Evolutionary conservation across 768 basidiomycete genomes (phyloP).

Genomic region (Mrakia blollopis): DNA sequence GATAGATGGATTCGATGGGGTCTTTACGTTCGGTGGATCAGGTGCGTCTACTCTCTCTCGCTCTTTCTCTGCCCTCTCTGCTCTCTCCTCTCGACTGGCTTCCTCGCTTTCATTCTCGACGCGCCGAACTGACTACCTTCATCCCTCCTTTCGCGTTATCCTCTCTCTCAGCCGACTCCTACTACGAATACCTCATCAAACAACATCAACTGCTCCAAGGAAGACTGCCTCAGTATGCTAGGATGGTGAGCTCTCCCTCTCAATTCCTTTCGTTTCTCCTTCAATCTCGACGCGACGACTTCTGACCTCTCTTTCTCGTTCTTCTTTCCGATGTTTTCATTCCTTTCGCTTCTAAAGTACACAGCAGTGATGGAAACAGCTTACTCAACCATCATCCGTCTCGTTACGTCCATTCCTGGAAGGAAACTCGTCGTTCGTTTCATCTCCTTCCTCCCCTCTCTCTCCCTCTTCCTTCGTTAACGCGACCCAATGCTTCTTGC

Average conservation of each 20-base stretch:
- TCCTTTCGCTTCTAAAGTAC: constrained; percentile 36
- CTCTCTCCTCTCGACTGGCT: background rate
- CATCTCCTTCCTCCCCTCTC: background rate
- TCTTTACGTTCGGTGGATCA: constrained; percentile 44
- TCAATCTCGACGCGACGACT: background rate
- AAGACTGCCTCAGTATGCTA: constrained; percentile 40
- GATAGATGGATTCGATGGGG: constrained; percentile 37
- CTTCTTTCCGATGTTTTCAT: no score
- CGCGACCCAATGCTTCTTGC: constrained; percentile 34
- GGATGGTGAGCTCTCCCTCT: constrained; percentile 35
- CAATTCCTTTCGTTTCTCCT: background rate
- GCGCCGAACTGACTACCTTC: background rate
- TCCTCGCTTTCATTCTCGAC: background rate
- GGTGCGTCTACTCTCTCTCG: background rate
- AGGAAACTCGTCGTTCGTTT: constrained; percentile 33
- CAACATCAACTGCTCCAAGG: constrained; percentile 44
- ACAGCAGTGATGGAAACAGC: constrained; percentile 43
- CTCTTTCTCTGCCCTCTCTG: no score
- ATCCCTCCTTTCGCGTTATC: background rate
- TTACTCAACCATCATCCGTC: constrained; percentile 39
- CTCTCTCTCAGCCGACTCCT: constrained; percentile 35
- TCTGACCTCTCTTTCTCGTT: background rate
- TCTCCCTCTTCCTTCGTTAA: background rate
- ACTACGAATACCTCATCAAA: constrained; percentile 46
- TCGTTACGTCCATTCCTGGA: constrained; percentile 42